Evolutionary conservation across 495 filamentous ascomycete species (phyloP).

Genomic region (Xylaria grammica): DNA sequence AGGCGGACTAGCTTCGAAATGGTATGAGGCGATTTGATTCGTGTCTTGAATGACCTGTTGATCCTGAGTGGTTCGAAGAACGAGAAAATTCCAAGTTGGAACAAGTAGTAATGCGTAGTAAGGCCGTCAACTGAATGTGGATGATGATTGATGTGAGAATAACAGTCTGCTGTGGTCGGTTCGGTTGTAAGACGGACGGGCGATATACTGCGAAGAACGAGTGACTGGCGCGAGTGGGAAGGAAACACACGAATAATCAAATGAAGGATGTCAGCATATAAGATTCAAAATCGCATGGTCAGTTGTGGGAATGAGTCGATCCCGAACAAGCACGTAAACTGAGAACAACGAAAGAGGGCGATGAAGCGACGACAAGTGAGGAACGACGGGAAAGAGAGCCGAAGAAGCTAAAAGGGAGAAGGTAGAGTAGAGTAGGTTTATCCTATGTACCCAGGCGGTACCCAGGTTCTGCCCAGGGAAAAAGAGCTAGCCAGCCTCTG

Average conservation of each 20-base stretch:
- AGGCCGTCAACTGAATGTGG: background rate
- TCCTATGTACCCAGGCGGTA: background rate
- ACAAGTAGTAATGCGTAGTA: background rate
- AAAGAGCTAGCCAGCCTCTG: conserved; percentile 20
- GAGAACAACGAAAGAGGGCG: conserved; percentile 5
- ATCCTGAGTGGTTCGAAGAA: background rate
- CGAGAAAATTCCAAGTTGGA: too few species aligned
- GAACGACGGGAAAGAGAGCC: background rate
- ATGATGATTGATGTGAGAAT: background rate
- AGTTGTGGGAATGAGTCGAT: background rate
- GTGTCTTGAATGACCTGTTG: background rate
- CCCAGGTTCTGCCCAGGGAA: too few species aligned
- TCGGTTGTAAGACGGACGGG: background rate
- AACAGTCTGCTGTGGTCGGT: conserved; percentile 8
- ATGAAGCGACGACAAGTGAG: background rate
- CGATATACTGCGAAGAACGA: conserved; percentile 12
- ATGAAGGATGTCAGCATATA: conserved; percentile 1
- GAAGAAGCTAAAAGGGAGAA: conserved; percentile 2
- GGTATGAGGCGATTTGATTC: background rate
- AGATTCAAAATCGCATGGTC: conserved; percentile 18
- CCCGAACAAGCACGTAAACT: background rate
- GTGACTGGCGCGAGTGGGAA: conserved; percentile 8
- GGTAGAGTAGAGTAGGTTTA: background rate
- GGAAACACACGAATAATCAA: background rate
- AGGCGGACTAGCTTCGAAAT: background rate